phyloP scores from a whole-genome alignment of 176 grass and related monocot species.

The Ensete glaucum region DNA sequence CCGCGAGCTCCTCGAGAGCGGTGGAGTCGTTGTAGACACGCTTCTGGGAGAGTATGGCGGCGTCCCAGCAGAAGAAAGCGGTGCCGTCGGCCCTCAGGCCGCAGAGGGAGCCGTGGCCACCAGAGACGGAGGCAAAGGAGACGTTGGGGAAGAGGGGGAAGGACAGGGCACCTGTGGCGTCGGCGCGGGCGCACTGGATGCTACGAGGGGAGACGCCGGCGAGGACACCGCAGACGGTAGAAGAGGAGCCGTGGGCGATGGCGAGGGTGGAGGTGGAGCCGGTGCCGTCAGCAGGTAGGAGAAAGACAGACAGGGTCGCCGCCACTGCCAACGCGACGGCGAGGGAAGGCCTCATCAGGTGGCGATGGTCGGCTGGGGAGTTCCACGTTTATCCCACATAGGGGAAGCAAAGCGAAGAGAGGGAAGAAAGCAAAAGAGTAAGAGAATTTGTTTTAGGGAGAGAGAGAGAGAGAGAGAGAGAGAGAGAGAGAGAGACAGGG shows the following conservation, averaged over 20 bases:
- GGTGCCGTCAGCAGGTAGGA: conserved; percentile 12
- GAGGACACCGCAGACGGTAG: conserved; percentile 43
- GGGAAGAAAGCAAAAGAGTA: background rate
- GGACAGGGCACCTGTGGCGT: background rate
- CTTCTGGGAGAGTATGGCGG: background rate
- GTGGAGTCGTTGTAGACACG: conserved; percentile 43
- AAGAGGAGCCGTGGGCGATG: conserved; percentile 23
- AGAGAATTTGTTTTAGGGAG: background rate
- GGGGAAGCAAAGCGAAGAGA: background rate
- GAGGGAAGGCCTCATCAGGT: background rate
- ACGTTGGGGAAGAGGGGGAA: conserved; percentile 16
- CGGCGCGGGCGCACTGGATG: conserved; percentile 13
- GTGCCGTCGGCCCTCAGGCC: conserved; percentile 19
- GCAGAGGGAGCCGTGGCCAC: conserved; percentile 36
- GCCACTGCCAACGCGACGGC: background rate
- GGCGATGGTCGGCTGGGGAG: background rate
- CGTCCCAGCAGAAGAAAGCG: conserved; percentile 48
- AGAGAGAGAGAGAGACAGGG: too few species aligned
- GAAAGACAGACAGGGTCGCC: background rate
- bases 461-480: too few species aligned
- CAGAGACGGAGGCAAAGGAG: conserved; percentile 42
- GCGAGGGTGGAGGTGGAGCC: conserved; percentile 50
- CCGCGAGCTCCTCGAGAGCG: conserved; percentile 22
- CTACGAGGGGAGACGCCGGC: conserved; percentile 12
- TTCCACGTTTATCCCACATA: background rate